Base-by-base conservation (phyloP, 495 filamentous ascomycete species). In the Rostrohypoxylon terebratum region DNA sequence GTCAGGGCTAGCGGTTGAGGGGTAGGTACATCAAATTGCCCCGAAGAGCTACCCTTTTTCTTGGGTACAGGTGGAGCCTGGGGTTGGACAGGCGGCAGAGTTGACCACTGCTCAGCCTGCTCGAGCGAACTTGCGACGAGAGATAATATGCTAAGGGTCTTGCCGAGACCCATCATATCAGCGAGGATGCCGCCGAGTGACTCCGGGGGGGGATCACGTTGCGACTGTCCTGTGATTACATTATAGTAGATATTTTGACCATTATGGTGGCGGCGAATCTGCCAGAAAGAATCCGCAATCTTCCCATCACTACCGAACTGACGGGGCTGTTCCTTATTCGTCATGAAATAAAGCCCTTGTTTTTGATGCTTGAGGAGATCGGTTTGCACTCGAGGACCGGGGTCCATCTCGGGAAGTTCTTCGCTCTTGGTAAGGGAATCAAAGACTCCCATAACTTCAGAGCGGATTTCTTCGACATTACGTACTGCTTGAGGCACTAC, bases 111-210 rank as follows among this genome's bases (percentile, higher is more conserved):
- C 16, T 79, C 66, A 1, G 93, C 87, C 25, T 90, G 84, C 0
- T 80, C 73, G 2, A 91, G 80, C 0, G 93, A 90, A 16, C 83
- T 84, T 2, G 89, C 81, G 14, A 95, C 79, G 21, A 98, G 84
- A 2, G 94, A 91, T 5, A 99, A 83, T 31, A 97, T 91, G 75
- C 92, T 97, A 51, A 99, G 81, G 0, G 96, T 98, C 77, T 99
- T 99, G 5, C 96, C 96, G 14, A 99, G 82, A 40, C 96, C 96
- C 96, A 99, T 99, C 91, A 97, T 94, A 77, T 99, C 96, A 6
- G 96, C 96, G 20, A 99, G 83, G 33, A 99, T 91, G n/a, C 96
- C 96, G 8, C 96, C 96, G 0, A 90, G 82, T 0, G 88, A 86
- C 65, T 94, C 88, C 0, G 87, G 82, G 0, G 96, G 95, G 70